Evolutionary conservation across 495 filamentous ascomycete genomes (phyloP), one percentile per base, ranked within the genome.

Genomic region (Xylaria palmicola): DNA sequence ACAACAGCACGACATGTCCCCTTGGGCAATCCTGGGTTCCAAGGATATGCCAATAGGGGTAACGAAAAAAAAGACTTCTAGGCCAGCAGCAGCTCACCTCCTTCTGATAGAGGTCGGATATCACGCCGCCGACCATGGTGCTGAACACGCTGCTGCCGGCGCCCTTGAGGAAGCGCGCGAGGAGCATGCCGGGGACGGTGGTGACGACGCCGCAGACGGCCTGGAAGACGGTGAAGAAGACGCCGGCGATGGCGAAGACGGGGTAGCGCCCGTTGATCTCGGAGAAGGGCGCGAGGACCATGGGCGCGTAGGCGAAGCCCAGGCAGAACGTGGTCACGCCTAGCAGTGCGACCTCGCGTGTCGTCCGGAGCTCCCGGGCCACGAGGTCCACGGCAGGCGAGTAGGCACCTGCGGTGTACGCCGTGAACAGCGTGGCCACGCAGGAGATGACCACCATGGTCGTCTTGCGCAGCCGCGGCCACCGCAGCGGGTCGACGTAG

Each of bases 101-200:
- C 8, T 88, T 83, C 36, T 88, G 86, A 72, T 92, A 97, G 60
- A 97, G 88, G 65, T 98, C 93, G 53, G 87, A 87, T 30, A 98
- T 88, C 6, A 97, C 89, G 0, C 93, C 93, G 34, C 93, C 93
- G 2, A 96, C 90, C 88, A 97, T 93, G 12, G 91, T 95, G 4
- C 85, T 89, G 70, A 96, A 97, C 0, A 93, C 93, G 1, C 85
- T 89, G 17, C 83, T 86, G 8, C 88, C 89, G 13, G 87, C 84
- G 0, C 93, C 93, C 12, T 84, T 82, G 39, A 93, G 83, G 63
- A 96, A 88, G 9, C 93, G 82, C 0, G 89, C 88, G 1, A 92
- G 72, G 0, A 96, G 67, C 79, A 97, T 88, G 4, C 91, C 92
- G 0, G 84, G 82, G 61, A 88, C 85, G 0, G 81, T 85, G 2